phyloP scores from a whole-genome alignment of 148 eudicot genomes.

The Hydrangea macrophylla region DNA sequence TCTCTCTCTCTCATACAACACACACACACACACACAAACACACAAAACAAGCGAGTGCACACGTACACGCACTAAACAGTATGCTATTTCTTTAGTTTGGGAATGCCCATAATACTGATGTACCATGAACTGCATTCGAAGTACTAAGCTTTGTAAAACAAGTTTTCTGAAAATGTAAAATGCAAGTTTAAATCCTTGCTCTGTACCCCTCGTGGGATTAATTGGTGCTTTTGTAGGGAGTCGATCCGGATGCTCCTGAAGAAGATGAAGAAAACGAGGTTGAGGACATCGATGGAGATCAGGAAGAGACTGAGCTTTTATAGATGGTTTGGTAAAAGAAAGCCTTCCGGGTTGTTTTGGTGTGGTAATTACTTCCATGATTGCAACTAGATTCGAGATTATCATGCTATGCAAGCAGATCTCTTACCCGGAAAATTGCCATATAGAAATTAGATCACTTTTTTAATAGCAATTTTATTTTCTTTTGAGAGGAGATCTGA shows the following conservation, averaged over 20 bases:
- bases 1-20: too few species aligned
- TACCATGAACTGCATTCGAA: too few species aligned
- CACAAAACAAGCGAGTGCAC: too few species aligned
- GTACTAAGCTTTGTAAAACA: too few species aligned
- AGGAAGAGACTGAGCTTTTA: slow-evolving; percentile 72
- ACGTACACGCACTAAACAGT: too few species aligned
- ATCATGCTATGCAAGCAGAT: not conserved
- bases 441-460: not conserved
- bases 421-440: not conserved
- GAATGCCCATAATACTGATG: too few species aligned
- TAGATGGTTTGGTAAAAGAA: slow-evolving; percentile 27
- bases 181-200: not conserved
- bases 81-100: too few species aligned
- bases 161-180: not conserved
- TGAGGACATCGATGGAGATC: slow-evolving; percentile 87
- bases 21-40: too few species aligned
- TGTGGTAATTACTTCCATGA: not conserved
- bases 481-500: not conserved
- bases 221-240: slow-evolving; percentile 52
- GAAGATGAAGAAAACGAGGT: slow-evolving; percentile 97
- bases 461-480: not conserved
- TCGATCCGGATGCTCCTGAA: slow-evolving; percentile 97
- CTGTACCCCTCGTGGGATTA: not conserved
- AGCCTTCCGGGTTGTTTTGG: not conserved
- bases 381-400: not conserved